Conservation (phyloP, 306 rosid genomes). For the Ormosia emarginata region DNA sequence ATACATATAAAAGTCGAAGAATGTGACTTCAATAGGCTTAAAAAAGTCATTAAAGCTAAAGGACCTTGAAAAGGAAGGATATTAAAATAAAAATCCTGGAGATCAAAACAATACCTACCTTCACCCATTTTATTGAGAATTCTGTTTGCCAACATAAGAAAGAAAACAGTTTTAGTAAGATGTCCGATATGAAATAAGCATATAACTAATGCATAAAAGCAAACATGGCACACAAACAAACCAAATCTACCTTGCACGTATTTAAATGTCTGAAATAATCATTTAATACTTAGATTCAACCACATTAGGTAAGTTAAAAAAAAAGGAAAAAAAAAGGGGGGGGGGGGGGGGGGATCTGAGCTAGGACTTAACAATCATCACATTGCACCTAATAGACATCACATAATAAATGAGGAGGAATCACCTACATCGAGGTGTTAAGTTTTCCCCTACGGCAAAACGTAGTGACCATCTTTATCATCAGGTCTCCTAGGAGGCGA, state of each 20-base stretch:
- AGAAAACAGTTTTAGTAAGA: constrained; percentile 17
- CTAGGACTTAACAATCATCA: neutral
- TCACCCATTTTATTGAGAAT: constrained; percentile 82
- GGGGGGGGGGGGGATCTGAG: neutral
- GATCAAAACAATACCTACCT: constrained; percentile 38
- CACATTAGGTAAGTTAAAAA: neutral
- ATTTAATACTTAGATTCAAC: neutral
- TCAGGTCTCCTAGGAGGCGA: constrained; percentile 86
- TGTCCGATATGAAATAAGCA: neutral
- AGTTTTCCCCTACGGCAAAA: constrained; percentile 61
- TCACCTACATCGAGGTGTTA: constrained; percentile 65
- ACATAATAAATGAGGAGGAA: neutral
- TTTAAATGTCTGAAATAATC: neutral
- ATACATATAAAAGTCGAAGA: neutral
- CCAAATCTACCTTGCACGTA: neutral
- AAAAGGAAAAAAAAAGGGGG: no score
- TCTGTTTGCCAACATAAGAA: constrained; percentile 51
- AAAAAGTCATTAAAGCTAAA: neutral
- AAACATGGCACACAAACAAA: neutral
- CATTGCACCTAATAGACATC: neutral
- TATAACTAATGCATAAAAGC: neutral
- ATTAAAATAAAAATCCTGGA: neutral
- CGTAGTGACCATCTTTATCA: constrained; percentile 75
- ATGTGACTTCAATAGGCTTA: neutral
- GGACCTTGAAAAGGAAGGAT: neutral